Base-by-base conservation (phyloP, 306 rosid species). In the Cicer arietinum region DNA sequence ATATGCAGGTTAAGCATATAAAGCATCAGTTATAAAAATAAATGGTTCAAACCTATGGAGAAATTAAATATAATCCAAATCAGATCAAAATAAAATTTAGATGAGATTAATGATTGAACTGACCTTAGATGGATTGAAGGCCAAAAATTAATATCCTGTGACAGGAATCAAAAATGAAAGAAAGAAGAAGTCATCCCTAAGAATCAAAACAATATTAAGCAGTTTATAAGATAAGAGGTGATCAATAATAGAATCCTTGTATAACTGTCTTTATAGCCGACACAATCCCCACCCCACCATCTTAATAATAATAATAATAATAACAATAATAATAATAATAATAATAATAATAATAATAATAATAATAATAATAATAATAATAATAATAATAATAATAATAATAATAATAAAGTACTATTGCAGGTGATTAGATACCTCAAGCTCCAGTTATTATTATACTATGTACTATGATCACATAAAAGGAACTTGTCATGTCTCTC, bases 81-180 rank as follows among this genome's bases (percentile, higher is more conserved):
- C 60, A 69, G 61, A 48, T 5, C 46, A 69, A 58, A 58, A 40
- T n/a, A 50, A 77, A 13, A 1, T 66, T 9, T 12, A 76, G 66
- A 63, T 16, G 71, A 67, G 56, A 79, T 30, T 30, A 30, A 53
- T 47, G 13, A 45, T 1, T 12, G 61, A 54, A 71, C 80, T 54
- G 16, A 86, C 92, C 90, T 71, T 43, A 48, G 69, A 37, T 12
- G 59, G 74, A 30, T 50, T 47, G 76, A 78, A 71, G 77, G 13
- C 64, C 45, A 35, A 74, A 47, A 9, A 46, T 8, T 8, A 48
- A 52, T 54, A 73, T 46, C 73, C 18, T 51, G 39, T 14, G 44
- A 44, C 10, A 61, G 16, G 60, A 57, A 78, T 76, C 67, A 50
- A 76, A 52, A 56, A 16, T 61, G 18, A 63, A 71, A 74, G 3